phyloP scores from a whole-genome alignment of 2,329 filamentous ascomycete genomes.

The Leptographium radiaticola region DNA sequence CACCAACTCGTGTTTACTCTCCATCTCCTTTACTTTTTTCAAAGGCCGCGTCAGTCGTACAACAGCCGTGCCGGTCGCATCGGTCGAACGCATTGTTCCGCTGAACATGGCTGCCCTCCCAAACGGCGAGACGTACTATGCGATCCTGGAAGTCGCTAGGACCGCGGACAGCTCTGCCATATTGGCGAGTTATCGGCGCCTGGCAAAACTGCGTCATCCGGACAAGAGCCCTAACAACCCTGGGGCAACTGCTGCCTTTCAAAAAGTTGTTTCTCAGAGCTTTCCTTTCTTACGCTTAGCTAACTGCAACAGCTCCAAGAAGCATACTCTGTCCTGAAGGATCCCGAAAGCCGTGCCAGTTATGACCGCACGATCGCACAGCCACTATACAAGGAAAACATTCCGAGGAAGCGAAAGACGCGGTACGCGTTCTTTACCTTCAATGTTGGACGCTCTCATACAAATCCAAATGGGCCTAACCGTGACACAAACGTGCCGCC shows the following conservation, averaged over 20 bases:
- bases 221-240: constrained; percentile 14
- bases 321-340: constrained; percentile 12
- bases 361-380: constrained; percentile 4
- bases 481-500: background rate
- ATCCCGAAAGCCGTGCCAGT: constrained; percentile 4
- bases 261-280: constrained; percentile 8
- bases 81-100: background rate
- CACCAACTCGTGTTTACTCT: too few relatives aligned
- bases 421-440: background rate
- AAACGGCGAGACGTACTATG: constrained; percentile 12
- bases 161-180: constrained; percentile 8
- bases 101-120: background rate
- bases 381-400: too few relatives aligned
- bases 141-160: constrained; percentile 10
- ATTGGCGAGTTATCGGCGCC: constrained; percentile 11
- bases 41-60: too few relatives aligned
- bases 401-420: background rate
- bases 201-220: constrained; percentile 14
- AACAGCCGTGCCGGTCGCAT: background rate
- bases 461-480: background rate
- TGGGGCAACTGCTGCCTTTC: constrained; percentile 14
- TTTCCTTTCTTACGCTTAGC: background rate
- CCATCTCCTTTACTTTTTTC: too few relatives aligned
- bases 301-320: constrained; percentile 10
- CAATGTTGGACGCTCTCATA: background rate